These are phyloP conservation scores for Platanthera zijinensis DNA, from an alignment of 106 monocot genomes.

Conservation along the genomic window DNA sequence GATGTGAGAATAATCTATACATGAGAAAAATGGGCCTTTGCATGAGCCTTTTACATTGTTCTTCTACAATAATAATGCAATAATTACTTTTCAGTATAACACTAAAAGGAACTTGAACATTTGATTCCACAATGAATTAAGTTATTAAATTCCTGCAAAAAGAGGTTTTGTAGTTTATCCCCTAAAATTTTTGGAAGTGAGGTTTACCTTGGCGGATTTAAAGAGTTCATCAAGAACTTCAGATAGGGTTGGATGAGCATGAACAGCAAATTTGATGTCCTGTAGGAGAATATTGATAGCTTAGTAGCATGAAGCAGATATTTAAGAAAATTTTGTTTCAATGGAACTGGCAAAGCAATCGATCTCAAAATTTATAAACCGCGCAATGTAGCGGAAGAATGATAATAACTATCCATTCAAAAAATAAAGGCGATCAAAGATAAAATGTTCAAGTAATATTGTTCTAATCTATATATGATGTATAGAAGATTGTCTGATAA, in stretches of 20 bases:
- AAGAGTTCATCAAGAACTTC: slow-evolving; percentile 88
- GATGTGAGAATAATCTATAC: too few species aligned
- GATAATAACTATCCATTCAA: neutral
- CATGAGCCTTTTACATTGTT: too few species aligned
- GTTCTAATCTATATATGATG: neutral
- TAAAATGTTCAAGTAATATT: neutral
- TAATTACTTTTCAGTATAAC: too few species aligned
- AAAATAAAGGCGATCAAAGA: neutral
- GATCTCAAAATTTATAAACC: neutral
- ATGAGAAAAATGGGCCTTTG: too few species aligned
- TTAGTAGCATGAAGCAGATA: neutral
- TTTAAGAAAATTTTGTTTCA: neutral
- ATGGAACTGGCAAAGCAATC: neutral
- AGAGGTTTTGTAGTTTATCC: neutral
- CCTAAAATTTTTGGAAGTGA: neutral
- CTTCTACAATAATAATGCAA: too few species aligned
- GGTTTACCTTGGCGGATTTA: slow-evolving; percentile 70
- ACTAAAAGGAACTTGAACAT: too few species aligned
- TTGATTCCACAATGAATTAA: too few species aligned
- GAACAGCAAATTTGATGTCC: slow-evolving; percentile 85
- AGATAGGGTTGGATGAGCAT: slow-evolving; percentile 89
- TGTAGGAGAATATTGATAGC: slow-evolving; percentile 13
- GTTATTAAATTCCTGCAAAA: neutral
- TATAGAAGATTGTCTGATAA: neutral
- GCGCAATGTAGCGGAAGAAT: neutral